Percentiles rank a stretch among this genome's conserved stretches.
These are phyloP conservation scores for Mycena floridula DNA, from an alignment of 768 basidiomycete genomes.

Conservation along the genomic window DNA sequence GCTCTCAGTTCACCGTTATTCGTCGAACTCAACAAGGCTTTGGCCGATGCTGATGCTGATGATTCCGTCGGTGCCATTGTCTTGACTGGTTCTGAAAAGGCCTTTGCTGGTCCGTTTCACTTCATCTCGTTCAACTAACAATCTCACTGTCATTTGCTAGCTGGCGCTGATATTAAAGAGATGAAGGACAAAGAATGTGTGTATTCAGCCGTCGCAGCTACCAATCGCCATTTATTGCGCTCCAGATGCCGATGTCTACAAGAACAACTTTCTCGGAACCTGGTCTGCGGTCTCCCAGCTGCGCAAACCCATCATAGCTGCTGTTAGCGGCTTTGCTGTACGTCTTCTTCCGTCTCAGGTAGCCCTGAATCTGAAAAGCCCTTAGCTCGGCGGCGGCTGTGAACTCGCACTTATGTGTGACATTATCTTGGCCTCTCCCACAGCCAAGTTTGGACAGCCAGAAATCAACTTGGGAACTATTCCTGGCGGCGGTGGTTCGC, in stretches of 20 bases:
- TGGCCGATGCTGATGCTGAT: conserved; percentile 68
- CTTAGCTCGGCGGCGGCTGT: conserved; percentile 91
- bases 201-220: conserved; percentile 22
- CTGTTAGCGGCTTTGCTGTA: conserved; percentile 92
- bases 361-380: background rate
- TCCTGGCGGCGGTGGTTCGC: conserved; percentile 91
- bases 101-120: conserved; percentile 81
- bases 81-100: conserved; percentile 85
- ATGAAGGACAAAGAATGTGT: conserved; percentile 95
- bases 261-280: conserved; percentile 75
- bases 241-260: conserved; percentile 81
- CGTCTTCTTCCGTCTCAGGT: conserved; percentile 30
- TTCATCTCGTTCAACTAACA: background rate
- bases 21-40: conserved; percentile 71
- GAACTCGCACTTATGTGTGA: conserved; percentile 97
- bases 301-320: conserved; percentile 92
- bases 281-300: conserved; percentile 73
- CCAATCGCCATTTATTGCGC: background rate
- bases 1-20: conserved; percentile 82
- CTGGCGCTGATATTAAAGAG: conserved; percentile 98
- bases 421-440: conserved; percentile 87
- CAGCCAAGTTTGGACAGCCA: conserved; percentile 91
- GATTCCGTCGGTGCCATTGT: conserved; percentile 76
- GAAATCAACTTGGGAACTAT: conserved; percentile 95
- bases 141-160: conserved; percentile 28